phyloP scores from a whole-genome alignment of 306 rosid genomes.

The Luffa acutangula region DNA sequence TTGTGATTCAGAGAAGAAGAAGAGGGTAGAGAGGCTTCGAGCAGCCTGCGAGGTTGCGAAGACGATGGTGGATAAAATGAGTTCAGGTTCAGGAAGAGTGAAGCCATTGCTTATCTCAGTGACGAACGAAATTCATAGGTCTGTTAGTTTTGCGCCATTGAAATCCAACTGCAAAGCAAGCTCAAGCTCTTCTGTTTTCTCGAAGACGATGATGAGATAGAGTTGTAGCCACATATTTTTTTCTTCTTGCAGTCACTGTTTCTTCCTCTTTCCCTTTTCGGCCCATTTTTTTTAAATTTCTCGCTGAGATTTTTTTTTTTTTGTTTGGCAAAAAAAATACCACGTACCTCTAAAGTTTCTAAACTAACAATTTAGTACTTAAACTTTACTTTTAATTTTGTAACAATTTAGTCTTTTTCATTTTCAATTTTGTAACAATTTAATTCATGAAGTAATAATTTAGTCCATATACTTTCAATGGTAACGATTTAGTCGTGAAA shows the following conservation, averaged over 20 bases:
- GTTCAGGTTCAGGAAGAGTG: slow-evolving; percentile 52
- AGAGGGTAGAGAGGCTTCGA: slow-evolving; percentile 19
- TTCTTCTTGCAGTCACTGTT: background rate
- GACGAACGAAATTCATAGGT: background rate
- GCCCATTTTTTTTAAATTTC: background rate
- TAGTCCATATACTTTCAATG: too few species aligned
- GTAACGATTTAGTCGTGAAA: too few species aligned
- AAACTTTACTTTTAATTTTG: too few species aligned
- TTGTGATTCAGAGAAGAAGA: slow-evolving; percentile 29
- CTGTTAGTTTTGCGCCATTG: background rate
- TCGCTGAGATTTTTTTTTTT: background rate
- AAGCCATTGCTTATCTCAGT: slow-evolving; percentile 33
- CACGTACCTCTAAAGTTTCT: too few species aligned
- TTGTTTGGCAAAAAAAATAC: background rate
- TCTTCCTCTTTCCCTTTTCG: too few species aligned
- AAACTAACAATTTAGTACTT: too few species aligned
- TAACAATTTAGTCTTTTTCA: too few species aligned
- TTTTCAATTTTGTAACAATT: too few species aligned
- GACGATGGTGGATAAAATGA: slow-evolving; percentile 41
- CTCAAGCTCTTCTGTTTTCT: background rate
- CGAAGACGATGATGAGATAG: background rate
- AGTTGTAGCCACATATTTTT: background rate
- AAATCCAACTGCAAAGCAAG: background rate
- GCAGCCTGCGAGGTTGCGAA: slow-evolving; percentile 43
- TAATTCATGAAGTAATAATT: too few species aligned